These are phyloP conservation scores for Solanum chmielewskii DNA, from an alignment of 257 asterid genomes.

Conservation along the genomic window DNA sequence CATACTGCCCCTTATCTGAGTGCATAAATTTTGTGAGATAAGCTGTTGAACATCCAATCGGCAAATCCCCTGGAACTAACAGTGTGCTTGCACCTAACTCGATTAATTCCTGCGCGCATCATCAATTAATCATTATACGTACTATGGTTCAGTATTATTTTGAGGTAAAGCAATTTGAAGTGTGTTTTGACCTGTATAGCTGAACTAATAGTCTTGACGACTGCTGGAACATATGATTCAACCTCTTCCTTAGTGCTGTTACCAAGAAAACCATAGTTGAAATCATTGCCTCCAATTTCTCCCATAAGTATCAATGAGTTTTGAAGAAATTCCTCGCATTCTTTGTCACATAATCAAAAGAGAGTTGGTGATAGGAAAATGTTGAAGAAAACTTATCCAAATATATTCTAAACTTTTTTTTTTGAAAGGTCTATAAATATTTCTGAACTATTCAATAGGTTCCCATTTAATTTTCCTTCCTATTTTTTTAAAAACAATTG, in stretches of 20 bases:
- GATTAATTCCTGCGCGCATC: slow-evolving; percentile 25
- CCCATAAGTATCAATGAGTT: slow-evolving; percentile 36
- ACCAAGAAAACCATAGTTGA: slow-evolving; percentile 14
- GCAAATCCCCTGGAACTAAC: slow-evolving; percentile 40
- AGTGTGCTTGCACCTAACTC: slow-evolving; percentile 31
- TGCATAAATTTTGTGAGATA: slow-evolving; percentile 17
- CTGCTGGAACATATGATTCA: slow-evolving; percentile 5
- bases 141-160: background rate
- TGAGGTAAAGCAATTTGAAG: background rate
- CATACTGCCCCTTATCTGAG: slow-evolving; percentile 11
- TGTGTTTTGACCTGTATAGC: background rate
- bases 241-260: background rate
- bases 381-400: background rate
- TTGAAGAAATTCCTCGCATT: slow-evolving; percentile 12
- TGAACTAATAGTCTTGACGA: slow-evolving; percentile 11
- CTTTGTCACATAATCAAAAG: background rate
- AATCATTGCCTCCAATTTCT: slow-evolving; percentile 60
- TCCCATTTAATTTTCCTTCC: no score
- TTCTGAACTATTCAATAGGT: no score
- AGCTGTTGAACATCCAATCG: slow-evolving; percentile 32
- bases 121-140: no score
- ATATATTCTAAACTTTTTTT: background rate
- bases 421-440: no score
- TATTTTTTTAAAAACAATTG: no score
- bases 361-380: background rate